A percentile compares a stretch with the other conserved stretches of the same genome.
phyloP scores from a whole-genome alignment of 2,329 filamentous ascomycete genomes.

The Geosmithia flava region DNA sequence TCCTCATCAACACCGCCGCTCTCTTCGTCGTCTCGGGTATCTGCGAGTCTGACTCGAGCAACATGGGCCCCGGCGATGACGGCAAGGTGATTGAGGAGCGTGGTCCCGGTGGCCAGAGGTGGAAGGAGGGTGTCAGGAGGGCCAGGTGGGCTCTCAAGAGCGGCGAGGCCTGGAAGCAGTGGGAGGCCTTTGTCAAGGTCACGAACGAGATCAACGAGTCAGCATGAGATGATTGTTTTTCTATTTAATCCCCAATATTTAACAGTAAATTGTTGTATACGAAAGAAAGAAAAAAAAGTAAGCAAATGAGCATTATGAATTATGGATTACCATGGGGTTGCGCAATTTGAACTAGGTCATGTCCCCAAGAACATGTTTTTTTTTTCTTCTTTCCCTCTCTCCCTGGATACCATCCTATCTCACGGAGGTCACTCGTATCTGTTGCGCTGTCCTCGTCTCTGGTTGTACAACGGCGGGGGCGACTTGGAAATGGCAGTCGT shows the following conservation, averaged over 20 bases:
- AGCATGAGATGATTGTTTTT: not conserved
- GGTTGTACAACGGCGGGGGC: not conserved
- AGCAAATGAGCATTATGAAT: too few species aligned
- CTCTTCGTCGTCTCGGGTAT: constrained; percentile 77
- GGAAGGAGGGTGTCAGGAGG: constrained; percentile 87
- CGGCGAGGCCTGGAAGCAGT: constrained; percentile 73
- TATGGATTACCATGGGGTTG: too few species aligned
- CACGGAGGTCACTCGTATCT: too few species aligned
- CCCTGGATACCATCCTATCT: too few species aligned
- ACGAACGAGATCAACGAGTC: constrained; percentile 43
- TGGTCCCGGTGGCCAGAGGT: constrained; percentile 75
- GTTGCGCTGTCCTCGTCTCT: not conserved
- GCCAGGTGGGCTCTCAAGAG: constrained; percentile 82
- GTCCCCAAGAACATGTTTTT: too few species aligned
- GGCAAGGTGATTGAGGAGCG: constrained; percentile 69
- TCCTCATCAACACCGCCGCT: constrained; percentile 86
- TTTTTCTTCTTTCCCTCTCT: too few species aligned
- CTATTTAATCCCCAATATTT: not conserved
- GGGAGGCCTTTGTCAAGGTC: constrained; percentile 71
- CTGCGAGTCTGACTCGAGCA: constrained; percentile 70
- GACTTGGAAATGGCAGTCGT: not conserved
- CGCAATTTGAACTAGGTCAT: too few species aligned
- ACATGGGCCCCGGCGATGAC: constrained; percentile 71
- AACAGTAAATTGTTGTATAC: not conserved
- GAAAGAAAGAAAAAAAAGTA: not conserved